phyloP scores from a whole-genome alignment of 2,329 filamentous ascomycete genomes.

The Fusarium sp. region DNA sequence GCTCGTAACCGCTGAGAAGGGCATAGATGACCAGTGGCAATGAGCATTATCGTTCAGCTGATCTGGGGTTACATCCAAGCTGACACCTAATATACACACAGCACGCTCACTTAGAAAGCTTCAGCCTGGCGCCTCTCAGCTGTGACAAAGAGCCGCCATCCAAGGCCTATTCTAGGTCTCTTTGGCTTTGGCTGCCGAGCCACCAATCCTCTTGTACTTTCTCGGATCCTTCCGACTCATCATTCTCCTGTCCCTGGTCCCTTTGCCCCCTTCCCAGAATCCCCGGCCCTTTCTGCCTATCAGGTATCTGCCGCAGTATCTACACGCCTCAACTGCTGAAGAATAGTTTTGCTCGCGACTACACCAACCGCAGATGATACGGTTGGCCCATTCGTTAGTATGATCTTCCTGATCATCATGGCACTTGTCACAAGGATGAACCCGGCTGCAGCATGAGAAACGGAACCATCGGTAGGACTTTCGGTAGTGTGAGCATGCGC shows the following conservation, averaged over 20 bases:
- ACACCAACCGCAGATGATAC: constrained; percentile 85
- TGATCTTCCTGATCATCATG: constrained; percentile 79
- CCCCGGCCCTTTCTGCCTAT: constrained; percentile 72
- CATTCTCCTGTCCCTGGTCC: constrained; percentile 73
- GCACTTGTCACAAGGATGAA: constrained; percentile 74
- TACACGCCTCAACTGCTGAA: constrained; percentile 75
- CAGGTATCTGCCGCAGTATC: constrained; percentile 75
- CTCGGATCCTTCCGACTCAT: constrained; percentile 83
- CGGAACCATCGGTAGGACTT: constrained; percentile 71
- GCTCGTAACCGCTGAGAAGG: constrained; percentile 27
- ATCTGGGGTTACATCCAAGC: constrained; percentile 27
- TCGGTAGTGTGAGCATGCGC: constrained; percentile 67
- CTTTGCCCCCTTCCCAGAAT: constrained; percentile 90
- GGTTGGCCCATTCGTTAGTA: constrained; percentile 80
- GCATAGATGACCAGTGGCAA: neutral
- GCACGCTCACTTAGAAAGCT: neutral
- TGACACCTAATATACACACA: constrained; percentile 6
- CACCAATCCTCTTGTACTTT: constrained; percentile 72
- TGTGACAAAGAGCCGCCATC: constrained; percentile 2
- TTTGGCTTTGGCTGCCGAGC: constrained; percentile 31
- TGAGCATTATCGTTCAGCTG: constrained; percentile 15
- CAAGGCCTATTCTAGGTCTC: constrained; percentile 19
- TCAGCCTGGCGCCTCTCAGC: constrained; percentile 21
- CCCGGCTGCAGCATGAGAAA: constrained; percentile 68
- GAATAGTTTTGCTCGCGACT: constrained; percentile 81